Base-by-base conservation (phyloP, 2,329 filamentous ascomycete genomes). In the Setomelanomma holmii region DNA sequence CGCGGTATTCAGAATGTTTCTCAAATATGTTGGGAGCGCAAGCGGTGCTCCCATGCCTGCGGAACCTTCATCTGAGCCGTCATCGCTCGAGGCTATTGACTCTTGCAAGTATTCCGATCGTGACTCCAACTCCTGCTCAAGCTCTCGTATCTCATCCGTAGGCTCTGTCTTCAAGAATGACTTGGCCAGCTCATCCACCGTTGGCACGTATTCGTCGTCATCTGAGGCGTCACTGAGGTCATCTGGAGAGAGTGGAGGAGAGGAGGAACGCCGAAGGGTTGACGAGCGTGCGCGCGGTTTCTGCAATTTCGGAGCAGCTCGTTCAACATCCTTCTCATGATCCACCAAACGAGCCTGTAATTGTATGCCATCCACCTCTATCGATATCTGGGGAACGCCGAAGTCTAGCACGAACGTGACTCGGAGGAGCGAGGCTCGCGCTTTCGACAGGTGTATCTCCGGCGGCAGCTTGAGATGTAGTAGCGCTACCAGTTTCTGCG, bases 401-500 rank as follows among this genome's bases (percentile, higher is more conserved):
- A 97, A 88, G 74, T 97, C 91, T 71, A 95, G 88, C 11, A 93
- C 91, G 44, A 98, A 83, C 6, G 89, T 96, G 47, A 97, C 79
- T 66, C 89, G 89, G 20, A 98, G 84, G 5, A 89, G 80, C 2
- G 89, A 78, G 45, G 96, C 86, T 59, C 86, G 87, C 50, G 93
- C 93, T 69, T 86, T 88, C 45, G 85, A 83, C 11, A 97, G 79
- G 55, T 84, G 82, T 68, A 95, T 84, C 5, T 85, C 84, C 1
- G 87, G 77, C 0, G 93, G 93, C 3, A 75, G 61, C 38, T 71
- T 69, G 30, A 97, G 84, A 63, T 88, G 84, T 4, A 96, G 80
- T 17, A 93, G 76, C 41, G 84, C 82, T 55, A 91, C 84, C 49
- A 96, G 82, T 85, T 93, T 95, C 91, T 96, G 59, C 17, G 10